A percentile compares a stretch with the other conserved stretches of the same genome.
Evolutionary conservation across 495 filamentous ascomycete species (phyloP).

Genomic region (Neurospora tetrasperma): DNA sequence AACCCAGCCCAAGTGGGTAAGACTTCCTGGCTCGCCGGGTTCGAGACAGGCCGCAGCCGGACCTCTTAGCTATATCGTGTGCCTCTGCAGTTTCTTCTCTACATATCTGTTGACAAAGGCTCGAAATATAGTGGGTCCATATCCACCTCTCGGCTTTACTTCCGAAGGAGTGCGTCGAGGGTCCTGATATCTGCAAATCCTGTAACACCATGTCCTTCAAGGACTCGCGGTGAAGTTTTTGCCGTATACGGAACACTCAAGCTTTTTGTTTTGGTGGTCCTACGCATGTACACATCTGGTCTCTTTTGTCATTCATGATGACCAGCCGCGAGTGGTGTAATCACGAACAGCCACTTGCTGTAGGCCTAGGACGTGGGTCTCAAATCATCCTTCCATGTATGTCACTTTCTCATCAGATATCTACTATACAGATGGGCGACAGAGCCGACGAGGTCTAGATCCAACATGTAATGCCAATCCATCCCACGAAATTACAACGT

Average conservation of each 20-base stretch:
- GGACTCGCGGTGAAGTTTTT: not conserved
- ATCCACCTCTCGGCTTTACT: not conserved
- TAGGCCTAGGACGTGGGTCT: not conserved
- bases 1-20: not conserved
- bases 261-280: not conserved
- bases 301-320: not conserved
- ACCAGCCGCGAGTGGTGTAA: not conserved
- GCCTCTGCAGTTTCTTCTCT: not conserved
- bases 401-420: not conserved
- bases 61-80: not conserved
- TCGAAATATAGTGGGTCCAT: not conserved
- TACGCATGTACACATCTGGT: not conserved
- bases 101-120: not conserved
- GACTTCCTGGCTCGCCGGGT: not conserved
- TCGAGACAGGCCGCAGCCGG: not conserved
- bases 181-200: not conserved
- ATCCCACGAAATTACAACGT: not conserved
- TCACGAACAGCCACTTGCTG: not conserved
- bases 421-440: not conserved
- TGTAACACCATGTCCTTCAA: not conserved
- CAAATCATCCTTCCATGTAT: no score
- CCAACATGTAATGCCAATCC: not conserved
- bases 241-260: not conserved
- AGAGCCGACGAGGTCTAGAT: not conserved
- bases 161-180: not conserved